phyloP scores from a whole-genome alignment of 1,284 basidiomycete species.

The Clitocybe nebularis region DNA sequence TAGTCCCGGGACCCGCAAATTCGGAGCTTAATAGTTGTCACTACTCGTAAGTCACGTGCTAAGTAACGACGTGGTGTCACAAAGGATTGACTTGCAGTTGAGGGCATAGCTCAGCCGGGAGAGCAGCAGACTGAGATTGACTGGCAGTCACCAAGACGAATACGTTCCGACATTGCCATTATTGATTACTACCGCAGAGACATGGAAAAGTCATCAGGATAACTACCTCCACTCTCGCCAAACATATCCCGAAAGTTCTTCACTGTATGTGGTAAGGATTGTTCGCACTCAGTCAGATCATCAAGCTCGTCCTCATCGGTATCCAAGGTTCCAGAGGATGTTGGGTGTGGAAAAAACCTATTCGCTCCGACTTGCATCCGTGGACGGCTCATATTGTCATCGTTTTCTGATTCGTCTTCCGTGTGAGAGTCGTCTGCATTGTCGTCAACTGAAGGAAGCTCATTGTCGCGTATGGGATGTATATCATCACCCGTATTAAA shows the following conservation, averaged over 20 bases:
- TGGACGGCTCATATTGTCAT: too few species aligned
- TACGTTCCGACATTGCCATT: too few species aligned
- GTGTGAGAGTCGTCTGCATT: slow-evolving; percentile 18
- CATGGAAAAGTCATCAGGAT: slow-evolving; percentile 34
- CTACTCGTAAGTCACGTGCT: slow-evolving; percentile 2
- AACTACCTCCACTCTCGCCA: slow-evolving; percentile 17
- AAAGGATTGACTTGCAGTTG: too few species aligned
- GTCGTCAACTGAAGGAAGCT: background rate
- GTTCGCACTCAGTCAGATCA: slow-evolving; percentile 8
- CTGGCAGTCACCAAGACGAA: too few species aligned
- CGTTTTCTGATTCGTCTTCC: slow-evolving; percentile 23
- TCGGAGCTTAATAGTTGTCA: background rate
- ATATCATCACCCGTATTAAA: background rate
- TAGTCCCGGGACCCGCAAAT: background rate
- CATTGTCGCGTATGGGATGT: background rate
- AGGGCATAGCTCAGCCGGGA: too few species aligned
- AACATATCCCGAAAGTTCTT: slow-evolving; percentile 26
- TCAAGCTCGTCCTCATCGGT: slow-evolving; percentile 2
- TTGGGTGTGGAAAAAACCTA: background rate
- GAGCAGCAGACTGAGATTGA: too few species aligned
- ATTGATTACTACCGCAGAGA: slow-evolving; percentile 29
- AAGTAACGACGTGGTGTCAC: background rate
- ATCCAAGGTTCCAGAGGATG: background rate
- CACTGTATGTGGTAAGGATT: slow-evolving; percentile 21
- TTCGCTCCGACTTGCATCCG: too few species aligned